phyloP scores from a whole-genome alignment of 768 basidiomycete genomes.

The Lactarius trivialis region DNA sequence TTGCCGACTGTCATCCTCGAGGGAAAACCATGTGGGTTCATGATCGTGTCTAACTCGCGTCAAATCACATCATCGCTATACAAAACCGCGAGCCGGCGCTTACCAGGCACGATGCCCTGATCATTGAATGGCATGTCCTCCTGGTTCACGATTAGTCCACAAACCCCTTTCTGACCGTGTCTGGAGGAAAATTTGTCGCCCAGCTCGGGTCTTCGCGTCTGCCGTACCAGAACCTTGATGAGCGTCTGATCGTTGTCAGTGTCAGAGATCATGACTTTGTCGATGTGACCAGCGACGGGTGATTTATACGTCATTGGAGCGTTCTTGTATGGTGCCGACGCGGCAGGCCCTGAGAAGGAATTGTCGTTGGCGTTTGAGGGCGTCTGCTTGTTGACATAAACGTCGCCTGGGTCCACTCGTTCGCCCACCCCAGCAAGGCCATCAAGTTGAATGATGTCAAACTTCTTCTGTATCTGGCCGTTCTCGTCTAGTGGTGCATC shows the following conservation, averaged over 20 bases:
- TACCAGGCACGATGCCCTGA: constrained; percentile 89
- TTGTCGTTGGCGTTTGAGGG: constrained; percentile 94
- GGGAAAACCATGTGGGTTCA: constrained; percentile 99
- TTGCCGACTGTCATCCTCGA: constrained; percentile 99
- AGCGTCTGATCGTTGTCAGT: constrained; percentile 94
- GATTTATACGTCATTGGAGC: constrained; percentile 91
- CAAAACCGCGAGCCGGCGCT: constrained; percentile 23
- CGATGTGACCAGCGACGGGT: constrained; percentile 88
- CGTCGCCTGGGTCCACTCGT: constrained; percentile 84
- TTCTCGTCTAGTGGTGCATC: constrained; percentile 86
- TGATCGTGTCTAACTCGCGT: constrained; percentile 77
- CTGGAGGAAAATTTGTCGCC: constrained; percentile 98
- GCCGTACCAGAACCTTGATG: constrained; percentile 95
- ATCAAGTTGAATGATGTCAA: constrained; percentile 86
- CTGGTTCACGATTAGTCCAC: constrained; percentile 97
- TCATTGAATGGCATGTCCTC: constrained; percentile 99
- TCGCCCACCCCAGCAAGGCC: constrained; percentile 95
- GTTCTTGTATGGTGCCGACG: constrained; percentile 84
- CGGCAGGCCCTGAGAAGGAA: constrained; percentile 76
- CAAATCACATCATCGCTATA: constrained; percentile 15
- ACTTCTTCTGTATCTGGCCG: constrained; percentile 73
- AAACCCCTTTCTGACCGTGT: constrained; percentile 98
- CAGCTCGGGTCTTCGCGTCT: constrained; percentile 92
- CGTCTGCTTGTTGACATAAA: constrained; percentile 96
- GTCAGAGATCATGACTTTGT: constrained; percentile 97